Evolutionary conservation across 2,329 filamentous ascomycete species (phyloP).

Genomic region (Colletotrichum lindemuthianum): DNA sequence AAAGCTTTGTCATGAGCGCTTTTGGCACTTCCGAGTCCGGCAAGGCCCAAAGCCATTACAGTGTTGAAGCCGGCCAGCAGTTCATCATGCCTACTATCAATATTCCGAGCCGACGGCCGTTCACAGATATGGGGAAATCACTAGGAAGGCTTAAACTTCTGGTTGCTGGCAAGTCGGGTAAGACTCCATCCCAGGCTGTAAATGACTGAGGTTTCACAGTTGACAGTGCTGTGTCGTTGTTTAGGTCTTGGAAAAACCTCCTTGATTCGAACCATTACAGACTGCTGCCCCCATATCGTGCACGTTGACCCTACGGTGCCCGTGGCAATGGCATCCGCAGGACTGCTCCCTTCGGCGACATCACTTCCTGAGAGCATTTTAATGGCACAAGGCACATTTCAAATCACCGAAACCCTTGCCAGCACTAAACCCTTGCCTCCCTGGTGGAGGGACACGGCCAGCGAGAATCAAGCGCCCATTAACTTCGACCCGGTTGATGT

Average conservation of each 20-base stretch:
- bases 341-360: constrained; percentile 10
- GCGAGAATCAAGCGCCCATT: constrained; percentile 64
- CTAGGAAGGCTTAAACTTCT: constrained; percentile 91
- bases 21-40: constrained; percentile 30
- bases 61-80: constrained; percentile 69
- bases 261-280: constrained; percentile 87
- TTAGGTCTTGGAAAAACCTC: constrained; percentile 88
- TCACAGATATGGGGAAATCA: constrained; percentile 85
- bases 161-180: constrained; percentile 82
- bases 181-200: constrained; percentile 19
- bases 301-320: constrained; percentile 78
- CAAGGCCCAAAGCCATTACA: constrained; percentile 46
- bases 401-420: constrained; percentile 76
- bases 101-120: constrained; percentile 89
- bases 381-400: constrained; percentile 21
- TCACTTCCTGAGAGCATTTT: constrained; percentile 3
- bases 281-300: constrained; percentile 89
- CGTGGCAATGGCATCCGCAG: constrained; percentile 17
- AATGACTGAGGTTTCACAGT: constrained; percentile 32
- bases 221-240: constrained; percentile 23
- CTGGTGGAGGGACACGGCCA: constrained; percentile 88
- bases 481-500: constrained; percentile 66
- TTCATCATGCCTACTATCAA: constrained; percentile 97
- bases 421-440: constrained; percentile 86
- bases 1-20: constrained; percentile 42